phyloP scores from a whole-genome alignment of 345 rosid species.

The Hibiscus syriacus region DNA sequence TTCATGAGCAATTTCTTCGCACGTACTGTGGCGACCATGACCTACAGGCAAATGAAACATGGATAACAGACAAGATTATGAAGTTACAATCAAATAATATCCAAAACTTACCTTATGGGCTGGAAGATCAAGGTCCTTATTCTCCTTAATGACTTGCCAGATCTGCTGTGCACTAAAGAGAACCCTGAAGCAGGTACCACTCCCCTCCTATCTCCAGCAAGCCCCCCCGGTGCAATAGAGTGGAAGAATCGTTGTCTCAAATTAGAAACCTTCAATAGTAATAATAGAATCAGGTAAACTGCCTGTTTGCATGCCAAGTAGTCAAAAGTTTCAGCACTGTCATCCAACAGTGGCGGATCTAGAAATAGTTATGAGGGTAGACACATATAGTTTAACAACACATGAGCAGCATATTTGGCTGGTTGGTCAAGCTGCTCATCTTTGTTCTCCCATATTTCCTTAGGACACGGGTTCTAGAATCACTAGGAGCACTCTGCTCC shows the following conservation, averaged over 20 bases:
- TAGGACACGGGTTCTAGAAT: too few relatives aligned
- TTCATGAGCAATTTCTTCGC: slow-evolving; percentile 92
- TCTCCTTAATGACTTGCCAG: slow-evolving; percentile 94
- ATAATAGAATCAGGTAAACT: too few relatives aligned
- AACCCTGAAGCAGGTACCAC: slow-evolving; percentile 99
- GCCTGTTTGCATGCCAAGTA: too few relatives aligned
- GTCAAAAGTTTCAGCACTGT: too few relatives aligned
- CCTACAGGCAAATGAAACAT: slow-evolving; percentile 37
- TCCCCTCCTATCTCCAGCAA: slow-evolving; percentile 98
- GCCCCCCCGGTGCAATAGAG: slow-evolving; percentile 96
- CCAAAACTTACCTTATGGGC: slow-evolving; percentile 78
- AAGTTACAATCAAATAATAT: background rate
- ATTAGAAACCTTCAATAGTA: slow-evolving; percentile 55
- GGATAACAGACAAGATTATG: slow-evolving; percentile 8
- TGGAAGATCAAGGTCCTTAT: slow-evolving; percentile 97
- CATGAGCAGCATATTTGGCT: too few relatives aligned
- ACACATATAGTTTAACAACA: too few relatives aligned
- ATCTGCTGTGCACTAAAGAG: slow-evolving; percentile 81
- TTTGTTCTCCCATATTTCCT: too few relatives aligned
- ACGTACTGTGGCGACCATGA: slow-evolving; percentile 98
- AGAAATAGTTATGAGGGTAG: too few relatives aligned
- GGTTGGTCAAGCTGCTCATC: too few relatives aligned
- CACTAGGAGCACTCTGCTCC: too few relatives aligned
- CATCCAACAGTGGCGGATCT: too few relatives aligned
- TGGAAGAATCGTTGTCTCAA: slow-evolving; percentile 84